phyloP scores from a whole-genome alignment of 176 grass and related monocot species.

The Bolboschoenus planiculmis region DNA sequence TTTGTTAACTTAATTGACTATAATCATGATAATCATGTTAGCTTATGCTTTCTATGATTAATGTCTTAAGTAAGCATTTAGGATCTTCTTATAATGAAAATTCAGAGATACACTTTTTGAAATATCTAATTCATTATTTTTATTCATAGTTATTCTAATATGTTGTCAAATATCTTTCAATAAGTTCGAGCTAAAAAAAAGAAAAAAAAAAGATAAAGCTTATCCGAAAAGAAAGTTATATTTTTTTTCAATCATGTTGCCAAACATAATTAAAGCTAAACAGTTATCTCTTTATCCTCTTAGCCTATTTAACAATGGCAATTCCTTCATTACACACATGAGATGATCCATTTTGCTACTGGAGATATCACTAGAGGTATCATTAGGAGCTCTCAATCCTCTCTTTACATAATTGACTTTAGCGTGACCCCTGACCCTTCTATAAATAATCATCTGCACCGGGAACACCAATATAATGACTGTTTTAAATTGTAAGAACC shows the following conservation, averaged over 20 bases:
- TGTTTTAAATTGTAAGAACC: background rate
- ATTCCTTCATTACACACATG: background rate
- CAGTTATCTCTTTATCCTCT: background rate
- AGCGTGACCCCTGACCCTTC: slow-evolving; percentile 1
- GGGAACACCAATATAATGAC: background rate
- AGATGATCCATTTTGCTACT: background rate
- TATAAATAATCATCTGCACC: background rate
- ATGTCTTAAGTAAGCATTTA: no score
- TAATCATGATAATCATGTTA: background rate
- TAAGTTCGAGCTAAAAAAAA: no score
- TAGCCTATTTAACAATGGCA: background rate
- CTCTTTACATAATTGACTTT: slow-evolving; percentile 19
- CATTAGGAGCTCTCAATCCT: background rate
- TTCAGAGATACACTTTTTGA: background rate
- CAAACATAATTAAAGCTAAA: no score
- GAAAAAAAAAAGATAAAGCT: no score
- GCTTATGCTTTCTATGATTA: no score
- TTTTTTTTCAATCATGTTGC: no score
- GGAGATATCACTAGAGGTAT: background rate
- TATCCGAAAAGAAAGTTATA: no score
- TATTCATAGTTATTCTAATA: background rate
- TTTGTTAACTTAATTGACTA: no score
- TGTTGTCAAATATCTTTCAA: background rate
- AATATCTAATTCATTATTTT: background rate
- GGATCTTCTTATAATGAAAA: background rate